Percentiles rank a stretch among this genome's conserved stretches.
Conservation (phyloP, 2,329 filamentous ascomycete genomes). For the Sporothrix luriei region DNA sequence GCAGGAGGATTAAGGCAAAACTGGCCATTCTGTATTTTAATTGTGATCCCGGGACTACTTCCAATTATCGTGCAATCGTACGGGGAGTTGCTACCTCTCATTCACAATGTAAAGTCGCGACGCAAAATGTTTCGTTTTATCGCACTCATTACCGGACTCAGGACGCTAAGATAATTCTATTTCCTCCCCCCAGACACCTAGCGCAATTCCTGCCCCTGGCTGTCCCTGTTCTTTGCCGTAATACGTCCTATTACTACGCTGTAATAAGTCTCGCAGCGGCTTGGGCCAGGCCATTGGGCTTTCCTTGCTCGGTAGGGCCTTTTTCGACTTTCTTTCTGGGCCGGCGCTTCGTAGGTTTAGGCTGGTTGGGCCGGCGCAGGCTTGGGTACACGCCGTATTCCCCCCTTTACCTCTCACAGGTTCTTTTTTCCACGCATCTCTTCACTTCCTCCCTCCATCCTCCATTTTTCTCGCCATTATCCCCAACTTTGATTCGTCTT, state of each 20-base stretch:
- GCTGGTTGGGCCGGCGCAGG: not conserved
- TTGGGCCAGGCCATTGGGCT: not conserved
- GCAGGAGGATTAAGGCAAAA: constrained; percentile 18
- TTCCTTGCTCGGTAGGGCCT: constrained; percentile 1
- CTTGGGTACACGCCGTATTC: not conserved
- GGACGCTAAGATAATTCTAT: not conserved
- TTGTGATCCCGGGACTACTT: constrained; percentile 4
- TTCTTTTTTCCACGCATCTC: constrained; percentile 8
- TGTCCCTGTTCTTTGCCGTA: not conserved
- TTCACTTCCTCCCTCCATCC: not conserved
- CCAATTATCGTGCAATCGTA: not conserved
- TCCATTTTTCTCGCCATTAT: constrained; percentile 1
- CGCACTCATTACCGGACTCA: too few species aligned
- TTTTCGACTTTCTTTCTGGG: constrained; percentile 24
- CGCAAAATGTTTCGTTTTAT: too few species aligned
- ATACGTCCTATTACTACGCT: not conserved
- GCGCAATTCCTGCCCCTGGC: not conserved
- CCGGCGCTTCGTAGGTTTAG: constrained; percentile 18
- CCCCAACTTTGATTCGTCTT: not conserved
- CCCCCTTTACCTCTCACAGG: not conserved
- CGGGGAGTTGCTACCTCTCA: constrained; percentile 11
- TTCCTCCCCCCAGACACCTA: not conserved
- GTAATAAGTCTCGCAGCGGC: not conserved
- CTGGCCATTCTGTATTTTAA: constrained; percentile 20
- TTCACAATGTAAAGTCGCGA: not conserved